Evolutionary conservation across 2,329 filamentous ascomycete species (phyloP), one percentile per base, ranked within the genome.

Genomic region (Dactylella cylindrospora): DNA sequence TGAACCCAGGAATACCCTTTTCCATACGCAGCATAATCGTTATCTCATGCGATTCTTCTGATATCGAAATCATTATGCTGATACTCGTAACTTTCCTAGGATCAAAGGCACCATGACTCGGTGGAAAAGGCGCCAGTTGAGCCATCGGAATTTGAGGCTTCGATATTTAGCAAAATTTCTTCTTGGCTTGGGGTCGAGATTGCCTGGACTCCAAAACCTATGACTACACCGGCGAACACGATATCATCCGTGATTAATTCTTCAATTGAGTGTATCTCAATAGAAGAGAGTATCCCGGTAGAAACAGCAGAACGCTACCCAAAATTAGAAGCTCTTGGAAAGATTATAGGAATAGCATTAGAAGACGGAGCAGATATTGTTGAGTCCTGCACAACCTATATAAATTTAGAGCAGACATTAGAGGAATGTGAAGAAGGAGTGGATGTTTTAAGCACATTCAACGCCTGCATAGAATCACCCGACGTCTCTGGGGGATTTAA

Each of bases 401-500:
- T 49, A 20, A 6, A 15, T 19, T 26, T 49, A 22, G 33, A 29
- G 12, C 33, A 39, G 9, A 49, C 32, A 1, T 6, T 17, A n/a
- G 13, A 49, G 22, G 33, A 20, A 23, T 39, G 29, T 49, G 45
- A 13, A 7, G 5, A 49, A 6, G 33, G 19, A 3, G 35, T 29
- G 23, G 23, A 31, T 15, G 19, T 31, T 13, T 12, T 49, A 10
- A 38, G 35, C 22, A 20, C 45, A 20, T 49, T 49, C 15, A 49
- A 49, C 19, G 39, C 25, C 15, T 49, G 45, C 33, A 13, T 49
- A 9, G 45, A 49, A 17, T 49, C 45, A 31, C 25, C 25, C 25
- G 45, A 39, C 39, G 45, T 49, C 22, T 49, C 45, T 17, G 45
- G 33, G 12, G 6, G n/a, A 10, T n/a, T n/a, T n/a, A 49, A 49